Base-by-base conservation (phyloP, 768 basidiomycete species). In the Naematelia encephala region DNA sequence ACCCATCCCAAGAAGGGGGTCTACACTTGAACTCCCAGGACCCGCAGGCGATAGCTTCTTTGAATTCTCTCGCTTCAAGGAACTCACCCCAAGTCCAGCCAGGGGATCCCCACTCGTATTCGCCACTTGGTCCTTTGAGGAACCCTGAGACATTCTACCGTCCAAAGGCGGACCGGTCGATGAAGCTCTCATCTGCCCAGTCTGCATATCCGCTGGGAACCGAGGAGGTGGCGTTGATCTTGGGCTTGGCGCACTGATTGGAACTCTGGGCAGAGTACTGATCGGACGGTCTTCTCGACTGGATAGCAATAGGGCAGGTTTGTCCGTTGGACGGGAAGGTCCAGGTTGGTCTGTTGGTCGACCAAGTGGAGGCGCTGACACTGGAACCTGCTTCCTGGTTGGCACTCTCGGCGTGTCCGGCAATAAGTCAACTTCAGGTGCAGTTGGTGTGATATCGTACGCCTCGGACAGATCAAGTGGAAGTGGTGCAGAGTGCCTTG, bases 401-500 rank as follows among this genome's bases (percentile, higher is more conserved):
- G n/a, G n/a, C 25, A 8, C 46, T 5, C 51, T 23, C 5, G 60
- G 51, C 19, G 51, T 51, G 4, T 54, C 30, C 5, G 56, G 57
- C 5, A 58, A 49, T 2, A 54, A 49, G 25, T 49, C 13, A 12
- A 53, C 44, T 13, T 26, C 45, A 12, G 58, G 47, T 21, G 50
- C 22, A 1, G 62, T 60, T 14, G 63, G 63, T 29, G 63, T 64
- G 11, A 44, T 22, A 51, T 64, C 59, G 23, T 54, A 43, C 26
- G 47, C 43, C 26, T 52, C 63, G 34, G 50, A 39, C 8, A 39
- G 34, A 34, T 52, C 13, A 30, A 12, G 34, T n/a, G 51, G 27
- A 28, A 52, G 19, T 29, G 27, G 29, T 23, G 51, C 34, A 19
- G 51, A 19, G 29, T 52, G 8, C 25, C 23, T 19, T 13, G 26